Evolutionary conservation across 495 filamentous ascomycete genomes (phyloP).

Genomic region (Penicillium bovifimosum): DNA sequence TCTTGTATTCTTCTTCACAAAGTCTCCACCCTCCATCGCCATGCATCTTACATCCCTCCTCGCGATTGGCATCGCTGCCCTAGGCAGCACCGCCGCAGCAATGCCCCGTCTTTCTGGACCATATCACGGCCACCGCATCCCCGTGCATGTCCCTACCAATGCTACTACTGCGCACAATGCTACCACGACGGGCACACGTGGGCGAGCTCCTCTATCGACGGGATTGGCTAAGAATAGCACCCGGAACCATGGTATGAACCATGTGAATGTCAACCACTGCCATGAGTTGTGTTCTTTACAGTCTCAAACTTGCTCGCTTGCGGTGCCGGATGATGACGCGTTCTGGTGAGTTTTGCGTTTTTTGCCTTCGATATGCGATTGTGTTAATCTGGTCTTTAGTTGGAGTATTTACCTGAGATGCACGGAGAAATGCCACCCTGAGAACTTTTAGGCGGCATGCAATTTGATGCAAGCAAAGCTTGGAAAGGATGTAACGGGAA

Average conservation of each 20-base stretch:
- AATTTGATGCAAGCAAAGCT: background rate
- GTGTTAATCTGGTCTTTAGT: constrained; percentile 6
- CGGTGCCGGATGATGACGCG: constrained; percentile 24
- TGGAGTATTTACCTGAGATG: constrained; percentile 21
- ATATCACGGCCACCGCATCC: constrained; percentile 16
- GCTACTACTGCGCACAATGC: constrained; percentile 12
- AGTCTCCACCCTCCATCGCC: background rate
- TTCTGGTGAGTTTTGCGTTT: constrained; percentile 22
- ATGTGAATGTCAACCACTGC: constrained; percentile 20
- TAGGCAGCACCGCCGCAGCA: constrained; percentile 19
- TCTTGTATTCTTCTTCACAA: background rate
- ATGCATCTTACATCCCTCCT: constrained; percentile 25
- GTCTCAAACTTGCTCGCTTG: constrained; percentile 24
- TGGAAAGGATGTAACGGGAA: background rate
- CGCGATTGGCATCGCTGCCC: constrained; percentile 14
- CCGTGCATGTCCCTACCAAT: constrained; percentile 16
- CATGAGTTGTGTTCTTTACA: constrained; percentile 25
- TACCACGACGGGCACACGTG: constrained; percentile 14
- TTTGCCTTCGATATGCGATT: background rate
- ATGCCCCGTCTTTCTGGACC: constrained; percentile 19
- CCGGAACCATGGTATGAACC: constrained; percentile 7
- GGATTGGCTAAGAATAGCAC: constrained; percentile 8
- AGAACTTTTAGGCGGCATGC: constrained; percentile 7
- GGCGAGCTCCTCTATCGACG: constrained; percentile 9
- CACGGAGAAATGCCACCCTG: constrained; percentile 16